Conservation (phyloP, 1,284 basidiomycete genomes). For the Hemileia vastatrix region DNA sequence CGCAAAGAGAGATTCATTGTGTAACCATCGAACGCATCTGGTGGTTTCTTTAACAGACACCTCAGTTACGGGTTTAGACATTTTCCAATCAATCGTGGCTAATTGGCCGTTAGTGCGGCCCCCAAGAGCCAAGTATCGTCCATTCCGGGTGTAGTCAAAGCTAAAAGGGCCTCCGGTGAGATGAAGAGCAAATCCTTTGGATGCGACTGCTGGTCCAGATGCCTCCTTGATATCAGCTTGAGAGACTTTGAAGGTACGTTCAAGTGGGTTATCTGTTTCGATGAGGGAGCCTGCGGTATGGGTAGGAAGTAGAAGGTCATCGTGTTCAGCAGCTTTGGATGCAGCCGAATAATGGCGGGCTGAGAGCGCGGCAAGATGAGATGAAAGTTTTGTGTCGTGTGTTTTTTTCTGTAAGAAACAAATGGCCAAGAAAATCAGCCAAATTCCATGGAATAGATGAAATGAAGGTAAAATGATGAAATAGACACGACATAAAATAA, state of each 20-base stretch:
- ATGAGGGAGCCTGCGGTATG: slow-evolving; percentile 10
- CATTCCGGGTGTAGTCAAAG: slow-evolving; percentile 20
- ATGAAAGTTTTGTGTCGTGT: slow-evolving; percentile 12
- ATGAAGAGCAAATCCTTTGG: slow-evolving; percentile 6
- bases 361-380: slow-evolving; percentile 16
- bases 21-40: slow-evolving; percentile 57
- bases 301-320: slow-evolving; percentile 10
- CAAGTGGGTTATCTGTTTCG: slow-evolving; percentile 12
- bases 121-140: slow-evolving; percentile 4
- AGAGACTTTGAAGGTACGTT: slow-evolving; percentile 13
- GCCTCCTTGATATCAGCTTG: slow-evolving; percentile 17
- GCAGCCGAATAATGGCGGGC: slow-evolving; percentile 1
- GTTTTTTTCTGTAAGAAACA: slow-evolving; percentile 2
- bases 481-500: neutral
- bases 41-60: neutral
- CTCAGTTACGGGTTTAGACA: neutral
- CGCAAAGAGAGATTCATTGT: slow-evolving; percentile 84
- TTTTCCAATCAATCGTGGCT: slow-evolving; percentile 9
- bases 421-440: neutral
- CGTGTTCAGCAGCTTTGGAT: slow-evolving; percentile 12
- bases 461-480: neutral
- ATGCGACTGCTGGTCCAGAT: neutral
- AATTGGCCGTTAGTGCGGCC: slow-evolving; percentile 3
- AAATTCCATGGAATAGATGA: neutral
- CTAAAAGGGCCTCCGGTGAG: slow-evolving; percentile 14